Conservation (phyloP, 2,329 filamentous ascomycete species). For the Xylariaceae sp. region DNA sequence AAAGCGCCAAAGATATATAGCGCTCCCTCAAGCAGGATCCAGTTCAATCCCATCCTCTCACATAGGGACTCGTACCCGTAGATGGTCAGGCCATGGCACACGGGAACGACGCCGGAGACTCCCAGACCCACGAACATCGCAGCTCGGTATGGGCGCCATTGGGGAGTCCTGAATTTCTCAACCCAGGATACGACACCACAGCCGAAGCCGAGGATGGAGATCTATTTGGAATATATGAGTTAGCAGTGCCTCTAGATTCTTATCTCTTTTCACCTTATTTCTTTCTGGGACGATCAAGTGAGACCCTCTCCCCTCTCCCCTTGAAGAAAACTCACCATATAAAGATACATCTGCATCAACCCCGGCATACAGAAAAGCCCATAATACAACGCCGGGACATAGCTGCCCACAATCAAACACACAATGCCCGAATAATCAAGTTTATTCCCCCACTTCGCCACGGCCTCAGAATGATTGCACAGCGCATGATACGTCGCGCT, state of each 20-base stretch:
- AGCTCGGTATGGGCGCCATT: constrained; percentile 78
- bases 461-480: constrained; percentile 72
- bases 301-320: neutral
- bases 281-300: neutral
- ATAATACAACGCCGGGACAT: constrained; percentile 83
- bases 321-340: constrained; percentile 51
- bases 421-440: constrained; percentile 95
- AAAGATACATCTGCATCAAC: constrained; percentile 67
- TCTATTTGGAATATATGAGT: constrained; percentile 45
- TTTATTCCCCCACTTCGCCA: constrained; percentile 83
- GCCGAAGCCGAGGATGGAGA: constrained; percentile 68
- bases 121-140: constrained; percentile 87
- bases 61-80: constrained; percentile 64
- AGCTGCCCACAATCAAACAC: constrained; percentile 83
- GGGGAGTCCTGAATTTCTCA: constrained; percentile 76
- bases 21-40: constrained; percentile 72
- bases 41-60: constrained; percentile 70
- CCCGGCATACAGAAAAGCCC: constrained; percentile 67
- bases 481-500: constrained; percentile 81
- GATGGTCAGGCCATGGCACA: constrained; percentile 66
- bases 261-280: neutral
- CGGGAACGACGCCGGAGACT: constrained; percentile 73
- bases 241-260: neutral
- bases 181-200: constrained; percentile 74
- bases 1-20: constrained; percentile 82